Evolutionary conservation across 371 early-diverging fungal genomes (phyloP).

Genomic region (Syncephalastrum racemosum): DNA sequence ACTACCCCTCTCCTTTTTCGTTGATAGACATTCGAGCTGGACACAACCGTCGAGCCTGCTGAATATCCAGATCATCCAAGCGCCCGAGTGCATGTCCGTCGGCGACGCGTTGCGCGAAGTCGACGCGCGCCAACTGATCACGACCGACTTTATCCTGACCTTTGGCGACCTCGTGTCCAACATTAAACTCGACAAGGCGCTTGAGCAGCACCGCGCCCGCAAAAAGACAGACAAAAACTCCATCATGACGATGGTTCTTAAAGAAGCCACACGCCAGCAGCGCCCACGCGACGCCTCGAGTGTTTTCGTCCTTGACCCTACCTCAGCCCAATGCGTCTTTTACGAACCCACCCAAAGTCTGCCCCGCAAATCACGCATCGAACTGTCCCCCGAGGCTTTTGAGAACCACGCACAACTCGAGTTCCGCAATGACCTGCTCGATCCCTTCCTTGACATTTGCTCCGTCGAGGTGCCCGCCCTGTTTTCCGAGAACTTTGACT

Average conservation of each 20-base stretch:
- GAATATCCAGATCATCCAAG: slow-evolving; percentile 71
- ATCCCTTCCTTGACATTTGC: slow-evolving; percentile 92
- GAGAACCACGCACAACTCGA: slow-evolving; percentile 70
- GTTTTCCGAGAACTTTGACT: slow-evolving; percentile 97
- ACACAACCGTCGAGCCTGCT: slow-evolving; percentile 59
- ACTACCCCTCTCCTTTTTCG: background rate
- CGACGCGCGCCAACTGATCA: slow-evolving; percentile 79
- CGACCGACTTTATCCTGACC: slow-evolving; percentile 90
- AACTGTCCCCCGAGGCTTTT: slow-evolving; percentile 64
- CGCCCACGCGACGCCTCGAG: slow-evolving; percentile 75
- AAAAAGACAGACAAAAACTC: slow-evolving; percentile 75
- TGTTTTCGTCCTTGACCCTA: slow-evolving; percentile 81
- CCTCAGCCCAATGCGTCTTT: slow-evolving; percentile 76
- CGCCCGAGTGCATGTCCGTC: slow-evolving; percentile 79
- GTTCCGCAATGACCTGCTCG: slow-evolving; percentile 89
- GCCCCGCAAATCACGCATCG: slow-evolving; percentile 62
- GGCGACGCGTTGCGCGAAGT: slow-evolving; percentile 94
- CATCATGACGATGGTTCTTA: slow-evolving; percentile 94
- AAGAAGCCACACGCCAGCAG: slow-evolving; percentile 61
- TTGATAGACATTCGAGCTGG: slow-evolving; percentile 73
- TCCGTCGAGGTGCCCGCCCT: slow-evolving; percentile 91
- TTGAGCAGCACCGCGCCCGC: slow-evolving; percentile 78
- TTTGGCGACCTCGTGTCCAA: slow-evolving; percentile 91
- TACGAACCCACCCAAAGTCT: slow-evolving; percentile 74
- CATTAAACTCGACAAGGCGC: slow-evolving; percentile 71